phyloP scores from a whole-genome alignment of 2,329 filamentous ascomycete genomes.

The Microdochium nivale region DNA sequence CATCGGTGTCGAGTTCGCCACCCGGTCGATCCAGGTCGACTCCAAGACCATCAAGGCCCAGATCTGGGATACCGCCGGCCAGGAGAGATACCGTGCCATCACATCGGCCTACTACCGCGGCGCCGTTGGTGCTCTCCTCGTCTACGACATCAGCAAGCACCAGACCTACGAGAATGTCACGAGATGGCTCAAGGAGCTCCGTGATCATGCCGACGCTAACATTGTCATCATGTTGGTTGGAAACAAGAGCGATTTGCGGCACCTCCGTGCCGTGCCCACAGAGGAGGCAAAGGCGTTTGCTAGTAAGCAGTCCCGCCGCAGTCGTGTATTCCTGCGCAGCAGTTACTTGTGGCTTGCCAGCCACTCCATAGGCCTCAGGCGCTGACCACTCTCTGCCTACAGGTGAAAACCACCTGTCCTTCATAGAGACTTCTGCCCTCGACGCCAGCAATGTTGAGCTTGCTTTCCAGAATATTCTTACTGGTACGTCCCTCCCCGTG shows the following conservation, averaged over 20 bases:
- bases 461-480: slow-evolving; percentile 98
- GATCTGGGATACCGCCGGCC: slow-evolving; percentile 99
- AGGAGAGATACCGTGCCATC: slow-evolving; percentile 98
- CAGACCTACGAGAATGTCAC: slow-evolving; percentile 99
- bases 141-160: slow-evolving; percentile 99
- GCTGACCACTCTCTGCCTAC: not conserved
- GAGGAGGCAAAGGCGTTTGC: slow-evolving; percentile 98
- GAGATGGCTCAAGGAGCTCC: slow-evolving; percentile 96
- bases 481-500: slow-evolving; percentile 53
- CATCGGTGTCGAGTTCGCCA: slow-evolving; percentile 98
- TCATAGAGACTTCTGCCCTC: slow-evolving; percentile 97
- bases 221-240: slow-evolving; percentile 99
- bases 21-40: slow-evolving; percentile 96
- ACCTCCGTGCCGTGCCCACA: slow-evolving; percentile 91
- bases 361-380: not conserved
- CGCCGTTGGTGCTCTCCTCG: slow-evolving; percentile 90
- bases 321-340: too few species aligned
- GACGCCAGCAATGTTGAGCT: slow-evolving; percentile 99
- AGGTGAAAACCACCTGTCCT: slow-evolving; percentile 97
- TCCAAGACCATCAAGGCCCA: slow-evolving; percentile 99
- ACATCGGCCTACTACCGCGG: slow-evolving; percentile 98
- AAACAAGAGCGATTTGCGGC: slow-evolving; percentile 99
- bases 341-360: slow-evolving; percentile 6
- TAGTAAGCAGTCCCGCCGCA: slow-evolving; percentile 57
- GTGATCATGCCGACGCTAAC: slow-evolving; percentile 96